A percentile compares a stretch with the other conserved stretches of the same genome.
phyloP scores from a whole-genome alignment of 2,329 filamentous ascomycete genomes.

The Fusarium guadeloupense region DNA sequence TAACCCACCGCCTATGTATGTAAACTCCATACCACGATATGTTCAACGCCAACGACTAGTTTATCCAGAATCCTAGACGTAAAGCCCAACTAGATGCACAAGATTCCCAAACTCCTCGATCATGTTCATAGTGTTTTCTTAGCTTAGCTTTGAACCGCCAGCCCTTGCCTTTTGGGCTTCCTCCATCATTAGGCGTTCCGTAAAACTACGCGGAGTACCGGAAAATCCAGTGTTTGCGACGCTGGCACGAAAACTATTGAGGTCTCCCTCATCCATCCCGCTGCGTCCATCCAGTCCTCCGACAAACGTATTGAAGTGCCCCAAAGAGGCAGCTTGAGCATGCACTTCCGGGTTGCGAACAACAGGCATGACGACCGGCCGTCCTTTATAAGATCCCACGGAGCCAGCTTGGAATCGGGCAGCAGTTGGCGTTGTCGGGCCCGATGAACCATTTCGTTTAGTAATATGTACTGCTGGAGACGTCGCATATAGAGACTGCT shows the following conservation, averaged over 20 bases:
- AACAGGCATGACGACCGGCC: conserved; percentile 61
- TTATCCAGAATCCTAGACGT: conserved; percentile 35
- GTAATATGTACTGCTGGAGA: conserved; percentile 56
- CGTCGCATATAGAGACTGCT: conserved; percentile 51
- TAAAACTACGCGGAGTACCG: conserved; percentile 58
- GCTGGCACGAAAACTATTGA: conserved; percentile 56
- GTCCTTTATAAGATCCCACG: conserved; percentile 64
- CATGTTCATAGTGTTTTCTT: conserved; percentile 20
- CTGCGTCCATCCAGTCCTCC: conserved; percentile 63
- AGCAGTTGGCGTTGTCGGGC: conserved; percentile 45
- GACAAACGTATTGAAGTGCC: conserved; percentile 61
- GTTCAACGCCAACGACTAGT: conserved; percentile 45
- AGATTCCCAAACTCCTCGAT: conserved; percentile 39
- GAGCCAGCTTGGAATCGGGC: conserved; percentile 53
- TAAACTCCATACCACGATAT: conserved; percentile 36
- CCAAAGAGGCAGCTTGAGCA: conserved; percentile 58
- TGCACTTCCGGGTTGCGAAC: conserved; percentile 60
- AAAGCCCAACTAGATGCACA: conserved; percentile 34
- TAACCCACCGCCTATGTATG: conserved; percentile 22
- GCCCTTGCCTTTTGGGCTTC: conserved; percentile 51
- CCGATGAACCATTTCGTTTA: conserved; percentile 41
- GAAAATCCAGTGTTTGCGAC: conserved; percentile 52
- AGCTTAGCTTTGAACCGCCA: conserved; percentile 31
- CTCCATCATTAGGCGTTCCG: conserved; percentile 60
- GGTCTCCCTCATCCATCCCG: conserved; percentile 57